phyloP scores from a whole-genome alignment of 225 moss, liverwort and hornwort genomes.

The Thuidium tamariscinum region DNA sequence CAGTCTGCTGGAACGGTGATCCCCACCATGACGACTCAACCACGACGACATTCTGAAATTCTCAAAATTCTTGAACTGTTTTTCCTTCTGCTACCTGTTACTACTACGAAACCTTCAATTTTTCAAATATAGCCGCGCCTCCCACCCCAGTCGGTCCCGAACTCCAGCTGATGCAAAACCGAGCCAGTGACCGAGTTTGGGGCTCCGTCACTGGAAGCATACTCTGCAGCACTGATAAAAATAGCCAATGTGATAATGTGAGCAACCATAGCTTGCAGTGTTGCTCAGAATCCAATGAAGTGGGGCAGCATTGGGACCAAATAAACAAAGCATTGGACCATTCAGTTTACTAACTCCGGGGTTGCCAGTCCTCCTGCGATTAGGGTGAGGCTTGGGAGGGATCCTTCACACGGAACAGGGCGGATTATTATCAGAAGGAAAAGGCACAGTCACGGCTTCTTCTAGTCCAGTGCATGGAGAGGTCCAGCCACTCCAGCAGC shows the following conservation, averaged over 20 bases:
- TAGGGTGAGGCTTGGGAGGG: not conserved
- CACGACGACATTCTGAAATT: conserved; percentile 16
- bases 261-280: not conserved
- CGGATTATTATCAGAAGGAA: not conserved
- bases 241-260: not conserved
- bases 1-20: not conserved
- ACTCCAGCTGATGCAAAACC: not conserved
- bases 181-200: not conserved
- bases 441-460: not conserved
- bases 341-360: not conserved
- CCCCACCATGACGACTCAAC: conserved; percentile 6
- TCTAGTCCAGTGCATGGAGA: not conserved
- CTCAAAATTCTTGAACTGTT: not conserved
- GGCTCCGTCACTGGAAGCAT: not conserved
- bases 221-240: not conserved
- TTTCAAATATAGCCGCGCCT: not conserved
- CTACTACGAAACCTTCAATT: not conserved
- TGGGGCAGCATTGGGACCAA: not conserved
- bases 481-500: not conserved
- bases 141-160: not conserved
- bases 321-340: not conserved
- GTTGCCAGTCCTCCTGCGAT: not conserved
- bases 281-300: not conserved
- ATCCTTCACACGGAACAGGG: not conserved
- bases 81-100: not conserved